Evolutionary conservation across 768 basidiomycete species (phyloP).

Genomic region (Hericium alpestre): DNA sequence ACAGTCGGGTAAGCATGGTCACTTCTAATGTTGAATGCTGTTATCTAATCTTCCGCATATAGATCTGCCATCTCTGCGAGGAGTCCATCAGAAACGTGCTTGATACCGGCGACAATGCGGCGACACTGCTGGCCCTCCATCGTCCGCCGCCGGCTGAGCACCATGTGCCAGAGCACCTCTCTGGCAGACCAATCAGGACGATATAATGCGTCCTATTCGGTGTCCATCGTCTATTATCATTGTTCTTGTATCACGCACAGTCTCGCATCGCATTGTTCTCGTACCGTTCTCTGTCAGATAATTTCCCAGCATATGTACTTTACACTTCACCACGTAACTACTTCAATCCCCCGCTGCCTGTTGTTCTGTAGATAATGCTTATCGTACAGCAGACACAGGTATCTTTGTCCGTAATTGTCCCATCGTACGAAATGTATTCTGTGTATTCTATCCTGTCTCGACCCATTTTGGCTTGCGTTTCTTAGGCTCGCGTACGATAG

Average conservation of each 20-base stretch:
- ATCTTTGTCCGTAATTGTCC: background rate
- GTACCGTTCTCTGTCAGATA: constrained; percentile 8
- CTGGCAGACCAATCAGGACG: constrained; percentile 32
- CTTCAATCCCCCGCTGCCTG: background rate
- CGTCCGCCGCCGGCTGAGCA: constrained; percentile 14
- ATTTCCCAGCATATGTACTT: constrained; percentile 1
- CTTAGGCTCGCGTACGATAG: too few species aligned
- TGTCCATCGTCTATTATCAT: background rate
- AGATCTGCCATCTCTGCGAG: constrained; percentile 66
- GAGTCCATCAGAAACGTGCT: constrained; percentile 62
- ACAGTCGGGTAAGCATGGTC: constrained; percentile 33
- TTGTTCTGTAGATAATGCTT: background rate
- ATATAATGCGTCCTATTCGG: background rate
- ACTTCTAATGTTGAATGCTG: background rate
- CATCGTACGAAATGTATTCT: background rate
- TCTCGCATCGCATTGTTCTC: constrained; percentile 2
- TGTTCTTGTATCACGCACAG: constrained; percentile 4
- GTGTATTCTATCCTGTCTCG: background rate
- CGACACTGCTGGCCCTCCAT: constrained; percentile 59
- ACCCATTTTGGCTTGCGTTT: too few species aligned
- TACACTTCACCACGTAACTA: constrained; percentile 1
- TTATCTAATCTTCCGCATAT: background rate
- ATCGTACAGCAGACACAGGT: background rate
- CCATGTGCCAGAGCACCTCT: constrained; percentile 24
- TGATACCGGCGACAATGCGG: constrained; percentile 55